These are phyloP conservation scores for Sonneratia caseolaris DNA, from an alignment of 345 rosid species.

Conservation along the genomic window DNA sequence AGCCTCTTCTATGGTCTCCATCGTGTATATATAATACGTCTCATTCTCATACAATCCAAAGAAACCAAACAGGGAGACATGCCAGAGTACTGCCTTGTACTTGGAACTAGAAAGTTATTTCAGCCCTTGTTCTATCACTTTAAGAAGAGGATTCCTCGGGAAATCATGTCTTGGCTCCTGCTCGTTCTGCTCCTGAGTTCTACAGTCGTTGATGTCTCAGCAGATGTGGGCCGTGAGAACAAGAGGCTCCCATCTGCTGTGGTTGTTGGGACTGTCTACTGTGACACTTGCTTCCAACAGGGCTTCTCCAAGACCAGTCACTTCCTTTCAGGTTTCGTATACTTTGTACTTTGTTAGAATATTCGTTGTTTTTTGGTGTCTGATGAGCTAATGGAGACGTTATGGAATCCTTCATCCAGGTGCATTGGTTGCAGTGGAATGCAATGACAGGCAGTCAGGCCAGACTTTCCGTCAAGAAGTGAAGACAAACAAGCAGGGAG, in stretches of 20 bases:
- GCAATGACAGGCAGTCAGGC: constrained; percentile 37
- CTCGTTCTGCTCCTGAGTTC: constrained; percentile 19
- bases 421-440: constrained; percentile 69
- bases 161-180: constrained; percentile 27
- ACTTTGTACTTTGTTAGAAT: background rate
- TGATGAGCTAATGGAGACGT: background rate
- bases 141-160: background rate
- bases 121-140: background rate
- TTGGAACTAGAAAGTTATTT: background rate
- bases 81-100: background rate
- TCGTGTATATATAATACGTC: background rate
- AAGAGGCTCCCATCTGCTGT: constrained; percentile 43
- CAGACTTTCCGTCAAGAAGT: constrained; percentile 42
- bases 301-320: constrained; percentile 44
- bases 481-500: constrained; percentile 62
- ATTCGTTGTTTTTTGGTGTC: background rate
- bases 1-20: background rate
- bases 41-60: background rate
- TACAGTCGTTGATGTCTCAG: constrained; percentile 13
- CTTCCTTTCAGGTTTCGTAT: constrained; percentile 62
- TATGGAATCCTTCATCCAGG: constrained; percentile 32
- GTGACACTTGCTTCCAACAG: constrained; percentile 71
- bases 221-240: constrained; percentile 12
- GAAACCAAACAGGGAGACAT: background rate
- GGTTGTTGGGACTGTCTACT: constrained; percentile 81